Percentiles rank a stretch among this genome's conserved stretches.
phyloP scores from a whole-genome alignment of 2,329 filamentous ascomycete genomes.

The Botrytis paeoniae region DNA sequence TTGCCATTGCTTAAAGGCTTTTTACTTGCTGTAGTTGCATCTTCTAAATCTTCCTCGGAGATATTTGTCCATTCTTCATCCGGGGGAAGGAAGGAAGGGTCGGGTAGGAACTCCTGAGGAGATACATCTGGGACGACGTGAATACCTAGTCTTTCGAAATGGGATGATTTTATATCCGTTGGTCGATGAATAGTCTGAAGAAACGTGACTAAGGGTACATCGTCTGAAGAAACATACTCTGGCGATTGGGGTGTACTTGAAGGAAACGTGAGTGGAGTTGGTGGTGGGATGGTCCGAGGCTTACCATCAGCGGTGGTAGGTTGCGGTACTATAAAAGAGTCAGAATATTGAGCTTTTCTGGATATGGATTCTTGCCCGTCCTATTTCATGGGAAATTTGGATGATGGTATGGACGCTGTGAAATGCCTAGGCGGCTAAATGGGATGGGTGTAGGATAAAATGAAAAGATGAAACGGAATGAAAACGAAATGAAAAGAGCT shows the following conservation, averaged over 20 bases:
- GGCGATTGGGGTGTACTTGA: conserved; percentile 33
- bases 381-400: neutral
- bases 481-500: neutral
- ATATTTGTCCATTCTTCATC: conserved; percentile 47
- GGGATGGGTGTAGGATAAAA: neutral
- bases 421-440: neutral
- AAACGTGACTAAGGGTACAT: conserved; percentile 47
- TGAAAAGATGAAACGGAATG: neutral
- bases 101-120: conserved; percentile 52
- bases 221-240: conserved; percentile 23
- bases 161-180: conserved; percentile 46
- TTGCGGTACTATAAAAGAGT: conserved; percentile 23
- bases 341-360: conserved; percentile 19
- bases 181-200: conserved; percentile 55
- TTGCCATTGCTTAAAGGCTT: conserved; percentile 51
- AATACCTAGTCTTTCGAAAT: conserved; percentile 57
- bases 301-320: conserved; percentile 25
- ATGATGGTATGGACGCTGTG: neutral
- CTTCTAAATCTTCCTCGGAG: conserved; percentile 33
- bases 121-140: conserved; percentile 52
- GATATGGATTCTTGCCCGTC: neutral
- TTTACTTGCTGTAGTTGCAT: conserved; percentile 48
- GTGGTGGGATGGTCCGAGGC: conserved; percentile 29
- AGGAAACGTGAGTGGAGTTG: conserved; percentile 33
- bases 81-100: conserved; percentile 52